Percentiles rank a stretch among this genome's conserved stretches.
phyloP scores from a whole-genome alignment of 2,329 filamentous ascomycete species.

The Sporothrix brasiliensis region DNA sequence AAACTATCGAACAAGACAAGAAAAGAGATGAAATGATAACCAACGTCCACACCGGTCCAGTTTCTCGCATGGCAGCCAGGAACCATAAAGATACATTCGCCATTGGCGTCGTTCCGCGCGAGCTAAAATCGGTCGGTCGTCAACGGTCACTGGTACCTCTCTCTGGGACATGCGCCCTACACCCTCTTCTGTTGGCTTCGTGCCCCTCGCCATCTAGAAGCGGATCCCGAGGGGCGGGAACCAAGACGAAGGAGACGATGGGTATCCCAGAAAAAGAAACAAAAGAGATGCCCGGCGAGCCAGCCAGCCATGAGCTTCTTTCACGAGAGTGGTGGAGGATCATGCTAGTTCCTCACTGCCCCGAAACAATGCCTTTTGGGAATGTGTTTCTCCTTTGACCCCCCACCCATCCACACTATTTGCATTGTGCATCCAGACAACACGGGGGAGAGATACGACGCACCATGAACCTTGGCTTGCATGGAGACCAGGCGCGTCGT shows the following conservation, averaged over 20 bases:
- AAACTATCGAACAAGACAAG: not conserved
- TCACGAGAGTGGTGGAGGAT: no score
- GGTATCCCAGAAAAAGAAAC: not conserved
- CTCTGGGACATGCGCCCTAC: not conserved
- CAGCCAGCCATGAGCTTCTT: no score
- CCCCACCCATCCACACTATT: slow-evolving; percentile 20
- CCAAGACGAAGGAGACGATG: not conserved
- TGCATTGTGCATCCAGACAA: not conserved
- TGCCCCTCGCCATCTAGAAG: slow-evolving; percentile 5
- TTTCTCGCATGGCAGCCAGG: not conserved
- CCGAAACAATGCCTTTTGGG: no score
- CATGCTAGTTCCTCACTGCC: no score
- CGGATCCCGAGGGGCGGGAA: slow-evolving; percentile 8
- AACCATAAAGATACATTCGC: not conserved
- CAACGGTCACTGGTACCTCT: slow-evolving; percentile 4
- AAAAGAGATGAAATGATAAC: not conserved
- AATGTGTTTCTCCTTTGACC: not conserved
- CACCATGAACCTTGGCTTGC: not conserved
- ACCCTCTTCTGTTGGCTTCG: not conserved
- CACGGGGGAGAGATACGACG: not conserved
- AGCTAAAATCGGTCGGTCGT: slow-evolving; percentile 1
- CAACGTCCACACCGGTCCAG: slow-evolving; percentile 4
- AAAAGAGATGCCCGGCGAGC: not conserved
- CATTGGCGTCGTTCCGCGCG: not conserved
- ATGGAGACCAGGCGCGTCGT: not conserved